Percentiles rank a stretch among this genome's conserved stretches.
phyloP scores from a whole-genome alignment of 768 basidiomycete species.

The Lentinula guzmanii region DNA sequence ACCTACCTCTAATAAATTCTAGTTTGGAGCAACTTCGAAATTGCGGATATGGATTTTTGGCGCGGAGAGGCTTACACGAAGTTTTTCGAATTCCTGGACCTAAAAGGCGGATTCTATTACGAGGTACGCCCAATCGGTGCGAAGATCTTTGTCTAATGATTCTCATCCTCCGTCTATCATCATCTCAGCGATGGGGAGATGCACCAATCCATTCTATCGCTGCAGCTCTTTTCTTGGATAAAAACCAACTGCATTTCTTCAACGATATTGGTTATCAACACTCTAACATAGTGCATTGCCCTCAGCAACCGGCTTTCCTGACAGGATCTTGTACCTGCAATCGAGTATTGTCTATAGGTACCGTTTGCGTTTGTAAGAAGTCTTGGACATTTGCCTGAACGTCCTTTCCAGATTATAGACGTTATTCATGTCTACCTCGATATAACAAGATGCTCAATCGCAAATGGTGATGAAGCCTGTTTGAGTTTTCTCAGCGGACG shows the following conservation, averaged over 20 bases:
- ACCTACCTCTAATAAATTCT: background rate
- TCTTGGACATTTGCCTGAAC: background rate
- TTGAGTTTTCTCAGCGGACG: too few relatives aligned
- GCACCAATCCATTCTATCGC: conserved; percentile 56
- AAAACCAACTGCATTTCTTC: conserved; percentile 59
- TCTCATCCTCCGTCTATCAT: conserved; percentile 24
- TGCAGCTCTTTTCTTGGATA: conserved; percentile 43
- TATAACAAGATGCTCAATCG: background rate
- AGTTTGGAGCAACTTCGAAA: conserved; percentile 67
- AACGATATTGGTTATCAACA: conserved; percentile 63
- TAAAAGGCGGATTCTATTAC: conserved; percentile 65
- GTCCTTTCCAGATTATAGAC: background rate
- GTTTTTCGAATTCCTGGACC: conserved; percentile 62
- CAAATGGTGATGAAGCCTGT: background rate
- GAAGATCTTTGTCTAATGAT: conserved; percentile 43
- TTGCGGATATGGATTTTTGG: conserved; percentile 65
- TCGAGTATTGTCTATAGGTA: background rate
- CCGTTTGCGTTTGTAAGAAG: background rate
- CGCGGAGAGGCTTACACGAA: conserved; percentile 55
- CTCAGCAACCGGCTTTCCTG: conserved; percentile 8
- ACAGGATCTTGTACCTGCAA: background rate
- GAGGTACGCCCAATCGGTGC: conserved; percentile 33
- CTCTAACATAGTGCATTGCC: conserved; percentile 56
- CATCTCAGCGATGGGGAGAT: conserved; percentile 62
- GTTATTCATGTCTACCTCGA: background rate